phyloP scores from a whole-genome alignment of 768 basidiomycete genomes.

The Lanmaoa rubissima region DNA sequence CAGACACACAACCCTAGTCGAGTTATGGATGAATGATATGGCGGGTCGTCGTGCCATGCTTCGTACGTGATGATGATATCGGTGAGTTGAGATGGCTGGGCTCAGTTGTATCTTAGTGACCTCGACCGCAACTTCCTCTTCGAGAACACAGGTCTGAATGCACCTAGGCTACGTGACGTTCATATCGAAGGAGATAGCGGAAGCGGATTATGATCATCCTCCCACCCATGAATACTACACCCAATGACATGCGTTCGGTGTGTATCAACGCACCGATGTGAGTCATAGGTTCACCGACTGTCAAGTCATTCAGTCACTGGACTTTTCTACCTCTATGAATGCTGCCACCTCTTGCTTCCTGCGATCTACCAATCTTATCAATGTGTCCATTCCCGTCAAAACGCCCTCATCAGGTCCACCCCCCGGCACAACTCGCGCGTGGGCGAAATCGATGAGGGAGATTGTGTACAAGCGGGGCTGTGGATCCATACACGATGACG shows the following conservation, averaged over 20 bases:
- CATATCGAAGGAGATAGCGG: neutral
- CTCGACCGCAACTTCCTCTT: neutral
- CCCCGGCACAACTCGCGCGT: constrained; percentile 66
- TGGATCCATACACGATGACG: constrained; percentile 33
- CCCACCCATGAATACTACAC: too few species aligned
- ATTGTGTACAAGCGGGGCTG: constrained; percentile 46
- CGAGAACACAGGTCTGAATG: neutral
- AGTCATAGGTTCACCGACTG: neutral
- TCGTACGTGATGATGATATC: too few species aligned
- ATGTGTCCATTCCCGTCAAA: constrained; percentile 67
- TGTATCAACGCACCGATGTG: neutral
- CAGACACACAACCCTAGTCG: too few species aligned
- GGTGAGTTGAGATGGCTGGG: too few species aligned
- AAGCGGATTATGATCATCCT: neutral
- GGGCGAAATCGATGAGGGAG: constrained; percentile 94
- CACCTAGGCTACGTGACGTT: neutral
- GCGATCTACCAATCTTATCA: constrained; percentile 57
- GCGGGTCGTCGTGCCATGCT: too few species aligned
- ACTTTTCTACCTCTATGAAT: neutral
- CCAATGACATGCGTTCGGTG: too few species aligned
- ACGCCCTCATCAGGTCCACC: constrained; percentile 80
- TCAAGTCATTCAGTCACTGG: neutral
- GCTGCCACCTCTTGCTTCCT: constrained; percentile 46
- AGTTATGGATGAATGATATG: too few species aligned
- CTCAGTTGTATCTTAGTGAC: too few species aligned